These are phyloP conservation scores for Corinectria fuckeliana DNA, from an alignment of 2,329 filamentous ascomycete species.

Conservation along the genomic window DNA sequence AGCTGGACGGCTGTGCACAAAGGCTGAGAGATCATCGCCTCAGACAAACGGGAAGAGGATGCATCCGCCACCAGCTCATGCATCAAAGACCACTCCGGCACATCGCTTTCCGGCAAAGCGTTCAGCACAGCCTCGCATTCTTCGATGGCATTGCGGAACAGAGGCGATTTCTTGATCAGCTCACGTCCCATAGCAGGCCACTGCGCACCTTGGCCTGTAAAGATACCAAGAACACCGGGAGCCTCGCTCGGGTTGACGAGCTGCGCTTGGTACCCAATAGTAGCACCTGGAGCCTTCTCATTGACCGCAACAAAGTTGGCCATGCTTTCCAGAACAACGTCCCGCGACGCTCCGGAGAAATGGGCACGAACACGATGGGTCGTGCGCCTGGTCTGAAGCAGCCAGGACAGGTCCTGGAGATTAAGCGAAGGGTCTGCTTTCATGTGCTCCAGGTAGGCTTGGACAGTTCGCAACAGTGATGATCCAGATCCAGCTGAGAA, in stretches of 20 bases:
- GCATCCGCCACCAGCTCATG: conserved; percentile 33
- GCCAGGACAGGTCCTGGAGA: conserved; percentile 5
- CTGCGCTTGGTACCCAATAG: conserved; percentile 5
- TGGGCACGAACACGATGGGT: conserved; percentile 9
- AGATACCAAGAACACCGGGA: conserved; percentile 23
- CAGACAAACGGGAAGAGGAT: conserved; percentile 21
- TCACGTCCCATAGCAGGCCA: conserved; percentile 43
- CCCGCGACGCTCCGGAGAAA: conserved; percentile 7
- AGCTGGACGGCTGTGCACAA: conserved; percentile 40
- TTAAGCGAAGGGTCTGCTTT: background rate
- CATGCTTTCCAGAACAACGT: conserved; percentile 8
- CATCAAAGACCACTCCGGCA: conserved; percentile 35
- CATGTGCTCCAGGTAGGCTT: conserved; percentile 3
- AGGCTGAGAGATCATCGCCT: conserved; percentile 40
- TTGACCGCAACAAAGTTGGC: background rate
- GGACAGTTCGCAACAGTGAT: conserved; percentile 3
- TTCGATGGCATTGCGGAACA: conserved; percentile 22
- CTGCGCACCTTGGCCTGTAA: conserved; percentile 46
- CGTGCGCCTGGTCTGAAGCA: conserved; percentile 8
- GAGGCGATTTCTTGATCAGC: conserved; percentile 28
- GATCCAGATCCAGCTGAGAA: conserved; percentile 15
- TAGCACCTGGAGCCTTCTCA: background rate
- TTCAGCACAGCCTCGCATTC: conserved; percentile 32
- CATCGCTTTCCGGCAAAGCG: conserved; percentile 27
- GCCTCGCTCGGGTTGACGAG: conserved; percentile 12